These are phyloP conservation scores for Kodamaea fukazawae DNA, from an alignment of 805 yeast genomes.

Conservation along the genomic window DNA sequence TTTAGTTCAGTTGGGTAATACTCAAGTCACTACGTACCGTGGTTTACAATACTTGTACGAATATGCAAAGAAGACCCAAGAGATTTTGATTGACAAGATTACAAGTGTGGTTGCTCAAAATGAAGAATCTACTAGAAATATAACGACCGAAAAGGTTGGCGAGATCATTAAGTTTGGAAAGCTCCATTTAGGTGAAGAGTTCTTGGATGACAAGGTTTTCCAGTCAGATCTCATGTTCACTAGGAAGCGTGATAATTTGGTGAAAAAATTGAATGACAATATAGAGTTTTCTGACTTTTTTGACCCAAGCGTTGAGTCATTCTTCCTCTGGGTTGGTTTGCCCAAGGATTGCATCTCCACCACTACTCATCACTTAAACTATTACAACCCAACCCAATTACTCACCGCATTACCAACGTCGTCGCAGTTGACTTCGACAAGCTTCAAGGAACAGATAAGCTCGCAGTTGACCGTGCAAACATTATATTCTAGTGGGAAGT, in stretches of 20 bases:
- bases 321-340: slow-evolving; percentile 45
- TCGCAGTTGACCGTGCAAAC: slow-evolving; percentile 41
- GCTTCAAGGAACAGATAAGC: slow-evolving; percentile 30
- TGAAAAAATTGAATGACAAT: slow-evolving; percentile 55
- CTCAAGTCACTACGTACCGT: slow-evolving; percentile 51
- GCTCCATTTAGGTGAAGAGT: slow-evolving; percentile 60
- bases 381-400: slow-evolving; percentile 32
- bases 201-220: slow-evolving; percentile 58
- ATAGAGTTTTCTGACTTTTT: slow-evolving; percentile 72
- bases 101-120: slow-evolving; percentile 58
- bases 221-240: slow-evolving; percentile 81
- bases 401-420: slow-evolving; percentile 23
- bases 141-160: slow-evolving; percentile 60
- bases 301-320: slow-evolving; percentile 69
- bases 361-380: slow-evolving; percentile 26
- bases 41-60: slow-evolving; percentile 66
- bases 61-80: slow-evolving; percentile 70
- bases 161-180: slow-evolving; percentile 63
- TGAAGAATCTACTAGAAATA: slow-evolving; percentile 65
- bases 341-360: slow-evolving; percentile 27
- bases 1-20: slow-evolving; percentile 50
- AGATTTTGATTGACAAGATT: slow-evolving; percentile 63
- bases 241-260: slow-evolving; percentile 60
- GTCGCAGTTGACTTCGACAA: slow-evolving; percentile 10
- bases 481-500: slow-evolving; percentile 36